These are phyloP conservation scores for Colletotrichum siamense DNA, from an alignment of 2,329 filamentous ascomycete genomes.

Conservation along the genomic window DNA sequence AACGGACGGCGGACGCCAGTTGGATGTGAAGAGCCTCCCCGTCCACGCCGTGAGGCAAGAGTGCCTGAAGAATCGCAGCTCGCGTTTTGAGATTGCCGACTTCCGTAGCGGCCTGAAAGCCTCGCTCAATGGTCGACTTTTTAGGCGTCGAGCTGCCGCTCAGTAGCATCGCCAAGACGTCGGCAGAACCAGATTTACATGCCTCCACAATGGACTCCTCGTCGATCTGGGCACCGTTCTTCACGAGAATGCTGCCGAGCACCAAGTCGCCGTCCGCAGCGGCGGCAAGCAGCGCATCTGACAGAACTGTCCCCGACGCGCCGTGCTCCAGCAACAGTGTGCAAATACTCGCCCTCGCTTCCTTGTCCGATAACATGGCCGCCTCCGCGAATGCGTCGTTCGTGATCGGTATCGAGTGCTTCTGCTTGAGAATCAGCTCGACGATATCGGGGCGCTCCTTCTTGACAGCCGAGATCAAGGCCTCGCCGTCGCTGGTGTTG, in stretches of 20 bases:
- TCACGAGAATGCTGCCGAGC: slow-evolving; percentile 55
- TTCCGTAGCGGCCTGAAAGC: slow-evolving; percentile 61
- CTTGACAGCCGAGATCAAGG: slow-evolving; percentile 50
- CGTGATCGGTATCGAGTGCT: slow-evolving; percentile 43
- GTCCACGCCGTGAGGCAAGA: slow-evolving; percentile 54
- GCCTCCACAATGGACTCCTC: slow-evolving; percentile 62
- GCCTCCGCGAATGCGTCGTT: slow-evolving; percentile 49
- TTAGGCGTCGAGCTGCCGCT: slow-evolving; percentile 42
- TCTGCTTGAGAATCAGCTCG: slow-evolving; percentile 47
- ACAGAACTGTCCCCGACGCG: slow-evolving; percentile 49
- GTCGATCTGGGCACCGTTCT: slow-evolving; percentile 56
- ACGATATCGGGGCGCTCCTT: slow-evolving; percentile 51
- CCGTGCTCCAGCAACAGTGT: slow-evolving; percentile 50
- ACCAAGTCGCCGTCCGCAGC: slow-evolving; percentile 58
- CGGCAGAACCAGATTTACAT: slow-evolving; percentile 53
- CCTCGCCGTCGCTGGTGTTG: slow-evolving; percentile 56
- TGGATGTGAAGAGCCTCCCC: slow-evolving; percentile 59
- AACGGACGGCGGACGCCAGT: slow-evolving; percentile 57
- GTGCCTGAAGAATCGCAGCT: slow-evolving; percentile 53
- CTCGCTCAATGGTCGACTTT: slow-evolving; percentile 50
- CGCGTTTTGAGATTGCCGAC: slow-evolving; percentile 55
- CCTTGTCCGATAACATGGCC: slow-evolving; percentile 44
- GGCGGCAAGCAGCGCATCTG: slow-evolving; percentile 55
- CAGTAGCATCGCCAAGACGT: slow-evolving; percentile 57
- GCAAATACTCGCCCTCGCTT: slow-evolving; percentile 48